Conservation (phyloP, 2,329 filamentous ascomycete species). For the Metarhizium guizhouense region DNA sequence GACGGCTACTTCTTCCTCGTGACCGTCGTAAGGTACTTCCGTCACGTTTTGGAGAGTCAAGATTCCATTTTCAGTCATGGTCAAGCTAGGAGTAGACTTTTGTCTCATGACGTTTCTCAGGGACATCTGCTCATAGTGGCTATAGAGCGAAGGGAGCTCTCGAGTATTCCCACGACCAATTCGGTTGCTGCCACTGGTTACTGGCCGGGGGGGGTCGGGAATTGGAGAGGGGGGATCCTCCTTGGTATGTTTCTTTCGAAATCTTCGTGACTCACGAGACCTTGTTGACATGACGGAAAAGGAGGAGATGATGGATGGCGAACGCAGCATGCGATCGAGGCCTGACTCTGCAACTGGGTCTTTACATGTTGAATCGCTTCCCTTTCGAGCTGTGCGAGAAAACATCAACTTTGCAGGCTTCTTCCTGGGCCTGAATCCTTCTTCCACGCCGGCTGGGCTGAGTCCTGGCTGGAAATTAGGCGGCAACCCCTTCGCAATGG, state of each 20-base stretch:
- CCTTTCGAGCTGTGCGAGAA: conserved; percentile 18
- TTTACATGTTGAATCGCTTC: background rate
- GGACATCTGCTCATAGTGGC: conserved; percentile 50
- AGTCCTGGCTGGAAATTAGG: conserved; percentile 37
- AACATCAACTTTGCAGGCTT: conserved; percentile 43
- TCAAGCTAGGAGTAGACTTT: conserved; percentile 9
- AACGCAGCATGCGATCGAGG: conserved; percentile 28
- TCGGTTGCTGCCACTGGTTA: conserved; percentile 17
- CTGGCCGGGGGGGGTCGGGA: conserved; percentile 13
- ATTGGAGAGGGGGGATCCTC: conserved; percentile 22
- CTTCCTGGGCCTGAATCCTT: conserved; percentile 19
- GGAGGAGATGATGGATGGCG: conserved; percentile 34
- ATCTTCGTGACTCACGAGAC: conserved; percentile 15
- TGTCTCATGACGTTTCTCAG: conserved; percentile 33
- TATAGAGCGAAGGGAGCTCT: conserved; percentile 42
- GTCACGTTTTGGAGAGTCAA: background rate
- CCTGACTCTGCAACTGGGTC: conserved; percentile 18
- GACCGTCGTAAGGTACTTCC: background rate
- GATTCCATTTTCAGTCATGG: background rate
- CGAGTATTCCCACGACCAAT: conserved; percentile 19
- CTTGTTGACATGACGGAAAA: conserved; percentile 19
- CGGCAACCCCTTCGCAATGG: conserved; percentile 47
- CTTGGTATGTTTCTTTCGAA: conserved; percentile 27
- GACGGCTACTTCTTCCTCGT: background rate
- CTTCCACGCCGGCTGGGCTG: conserved; percentile 30